Conservation (phyloP, 208 protist species). For the Angomonas ambiguus region DNA sequence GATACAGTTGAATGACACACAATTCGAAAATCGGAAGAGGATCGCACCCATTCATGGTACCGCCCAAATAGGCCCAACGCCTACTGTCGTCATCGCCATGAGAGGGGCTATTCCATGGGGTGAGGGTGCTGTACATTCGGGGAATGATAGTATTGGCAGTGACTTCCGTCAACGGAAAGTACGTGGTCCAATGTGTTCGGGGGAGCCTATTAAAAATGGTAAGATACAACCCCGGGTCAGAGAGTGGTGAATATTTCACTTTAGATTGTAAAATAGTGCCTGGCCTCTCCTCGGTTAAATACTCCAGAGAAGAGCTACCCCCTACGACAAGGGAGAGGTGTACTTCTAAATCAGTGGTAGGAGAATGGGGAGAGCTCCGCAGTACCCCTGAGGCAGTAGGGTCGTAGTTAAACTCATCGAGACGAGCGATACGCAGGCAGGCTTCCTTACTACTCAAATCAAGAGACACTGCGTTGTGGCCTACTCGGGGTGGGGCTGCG, state of each 20-base stretch:
- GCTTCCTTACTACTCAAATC: background rate
- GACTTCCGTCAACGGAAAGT: conserved; percentile 31
- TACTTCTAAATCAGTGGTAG: conserved; percentile 10
- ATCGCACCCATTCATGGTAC: conserved; percentile 47
- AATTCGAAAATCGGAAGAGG: conserved; percentile 49
- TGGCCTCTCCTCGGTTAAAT: background rate
- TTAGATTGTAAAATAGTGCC: background rate
- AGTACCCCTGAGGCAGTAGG: background rate
- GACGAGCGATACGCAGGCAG: background rate
- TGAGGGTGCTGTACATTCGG: conserved; percentile 58
- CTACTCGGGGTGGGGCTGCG: background rate
- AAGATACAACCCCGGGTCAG: background rate
- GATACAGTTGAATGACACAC: conserved; percentile 33
- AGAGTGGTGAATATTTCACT: background rate
- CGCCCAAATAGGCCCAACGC: conserved; percentile 63
- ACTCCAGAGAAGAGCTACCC: conserved; percentile 2
- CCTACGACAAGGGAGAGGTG: conserved; percentile 28
- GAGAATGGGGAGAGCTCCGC: background rate
- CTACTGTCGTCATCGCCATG: conserved; percentile 10
- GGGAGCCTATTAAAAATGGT: background rate
- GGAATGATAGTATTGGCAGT: conserved; percentile 23
- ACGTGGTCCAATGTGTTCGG: conserved; percentile 29
- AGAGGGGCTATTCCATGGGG: conserved; percentile 28
- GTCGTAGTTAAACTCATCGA: background rate
- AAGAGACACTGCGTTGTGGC: background rate